These are phyloP conservation scores for Pyrenophora seminiperda DNA, from an alignment of 2,329 filamentous ascomycete genomes.

Conservation along the genomic window DNA sequence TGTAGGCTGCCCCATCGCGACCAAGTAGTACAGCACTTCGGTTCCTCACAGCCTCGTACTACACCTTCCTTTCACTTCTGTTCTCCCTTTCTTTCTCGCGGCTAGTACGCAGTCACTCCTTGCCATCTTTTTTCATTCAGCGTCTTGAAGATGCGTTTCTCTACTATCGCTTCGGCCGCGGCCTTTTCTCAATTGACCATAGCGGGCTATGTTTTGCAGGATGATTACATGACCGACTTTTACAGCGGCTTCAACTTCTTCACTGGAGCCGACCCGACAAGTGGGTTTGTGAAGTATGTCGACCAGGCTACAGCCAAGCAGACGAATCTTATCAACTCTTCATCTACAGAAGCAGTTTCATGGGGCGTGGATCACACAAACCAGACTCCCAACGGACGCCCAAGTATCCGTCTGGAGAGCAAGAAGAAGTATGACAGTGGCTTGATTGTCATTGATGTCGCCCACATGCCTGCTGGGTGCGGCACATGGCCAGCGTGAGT, in stretches of 20 bases:
- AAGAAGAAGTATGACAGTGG: slow-evolving; percentile 55
- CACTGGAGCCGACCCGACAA: slow-evolving; percentile 52
- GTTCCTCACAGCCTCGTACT: slow-evolving; percentile 23
- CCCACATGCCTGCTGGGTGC: slow-evolving; percentile 58
- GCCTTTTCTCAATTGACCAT: slow-evolving; percentile 44
- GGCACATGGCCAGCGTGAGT: slow-evolving; percentile 58
- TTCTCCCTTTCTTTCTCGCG: slow-evolving; percentile 33
- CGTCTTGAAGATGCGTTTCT: slow-evolving; percentile 45
- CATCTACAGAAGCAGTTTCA: slow-evolving; percentile 45
- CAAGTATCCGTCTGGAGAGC: slow-evolving; percentile 55
- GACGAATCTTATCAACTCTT: slow-evolving; percentile 49
- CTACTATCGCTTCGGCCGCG: slow-evolving; percentile 41
- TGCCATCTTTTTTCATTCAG: slow-evolving; percentile 26
- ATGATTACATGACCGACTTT: slow-evolving; percentile 52
- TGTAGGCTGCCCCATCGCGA: slow-evolving; percentile 18
- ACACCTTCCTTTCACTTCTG: slow-evolving; percentile 25
- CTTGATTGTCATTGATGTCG: slow-evolving; percentile 57
- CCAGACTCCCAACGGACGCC: slow-evolving; percentile 47
- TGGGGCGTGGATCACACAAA: slow-evolving; percentile 54
- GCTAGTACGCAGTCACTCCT: slow-evolving; percentile 44
- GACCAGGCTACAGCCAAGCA: slow-evolving; percentile 45
- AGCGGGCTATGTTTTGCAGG: slow-evolving; percentile 50
- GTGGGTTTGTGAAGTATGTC: slow-evolving; percentile 52
- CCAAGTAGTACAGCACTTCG: slow-evolving; percentile 6
- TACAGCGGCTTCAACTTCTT: slow-evolving; percentile 54